Percentiles rank a stretch among this genome's conserved stretches.
Evolutionary conservation across 176 grass and related monocot species (phyloP).

Genomic region (bread wheat (Triticum aestivum)): IWGSC_CS_RefSeq_v2.1 NC_057809.1:495828901-495829400

Average conservation of each 20-base stretch:
- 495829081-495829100: neutral
- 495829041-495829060: no score
- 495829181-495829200: constrained; percentile 28
- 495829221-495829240: neutral
- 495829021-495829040: no score
- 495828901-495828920: no score
- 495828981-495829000: no score
- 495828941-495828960: no score
- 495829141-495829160: constrained; percentile 10
- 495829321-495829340: neutral
- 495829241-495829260: neutral
- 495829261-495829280: neutral
- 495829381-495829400: neutral
- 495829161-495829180: neutral
- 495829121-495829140: neutral
- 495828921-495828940: no score
- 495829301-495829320: constrained; percentile 40
- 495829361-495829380: neutral
- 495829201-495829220: constrained; percentile 26
- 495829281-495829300: neutral
- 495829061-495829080: no score
- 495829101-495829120: constrained; percentile 40
- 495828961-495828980: no score
- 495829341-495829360: neutral
- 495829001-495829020: no score